Evolutionary conservation across 495 filamentous ascomycete species (phyloP).

Genomic region (Trichoderma parareesei): DNA sequence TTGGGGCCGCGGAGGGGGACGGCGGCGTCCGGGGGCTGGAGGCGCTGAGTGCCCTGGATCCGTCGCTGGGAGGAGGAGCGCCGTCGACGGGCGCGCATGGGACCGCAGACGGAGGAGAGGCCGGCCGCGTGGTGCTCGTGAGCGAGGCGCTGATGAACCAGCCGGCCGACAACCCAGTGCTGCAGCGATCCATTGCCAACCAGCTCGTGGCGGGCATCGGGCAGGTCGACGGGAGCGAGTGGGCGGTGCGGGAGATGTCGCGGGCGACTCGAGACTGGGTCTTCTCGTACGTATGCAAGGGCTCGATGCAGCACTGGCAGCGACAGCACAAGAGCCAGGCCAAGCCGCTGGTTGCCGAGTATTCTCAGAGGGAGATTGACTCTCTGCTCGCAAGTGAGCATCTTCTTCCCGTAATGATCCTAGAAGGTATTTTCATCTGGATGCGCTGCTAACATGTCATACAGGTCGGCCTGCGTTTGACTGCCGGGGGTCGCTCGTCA

Average conservation of each 20-base stretch:
- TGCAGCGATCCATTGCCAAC: constrained; percentile 34
- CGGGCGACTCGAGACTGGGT: constrained; percentile 36
- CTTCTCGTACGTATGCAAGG: constrained; percentile 41
- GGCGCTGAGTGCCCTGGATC: constrained; percentile 19
- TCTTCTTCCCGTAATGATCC: background rate
- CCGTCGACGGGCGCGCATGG: constrained; percentile 14
- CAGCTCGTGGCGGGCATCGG: constrained; percentile 31
- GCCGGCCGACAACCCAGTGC: constrained; percentile 30
- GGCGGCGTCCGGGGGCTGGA: constrained; percentile 25
- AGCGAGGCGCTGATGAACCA: constrained; percentile 36
- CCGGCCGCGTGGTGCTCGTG: constrained; percentile 21
- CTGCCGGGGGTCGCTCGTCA: constrained; percentile 36
- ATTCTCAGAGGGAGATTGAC: constrained; percentile 33
- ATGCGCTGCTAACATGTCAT: constrained; percentile 16
- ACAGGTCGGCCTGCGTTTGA: constrained; percentile 43
- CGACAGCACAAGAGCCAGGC: constrained; percentile 32
- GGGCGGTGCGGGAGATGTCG: constrained; percentile 32
- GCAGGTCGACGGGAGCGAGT: constrained; percentile 32
- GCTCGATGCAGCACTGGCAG: constrained; percentile 38
- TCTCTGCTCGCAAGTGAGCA: constrained; percentile 30
- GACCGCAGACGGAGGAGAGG: constrained; percentile 9
- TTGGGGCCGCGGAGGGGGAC: constrained; percentile 21
- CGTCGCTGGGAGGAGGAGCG: constrained; percentile 21
- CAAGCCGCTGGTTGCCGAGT: constrained; percentile 31
- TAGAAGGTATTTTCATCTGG: background rate